Conservation (phyloP, 1,284 basidiomycete genomes). For the Earliella scabrosa region DNA sequence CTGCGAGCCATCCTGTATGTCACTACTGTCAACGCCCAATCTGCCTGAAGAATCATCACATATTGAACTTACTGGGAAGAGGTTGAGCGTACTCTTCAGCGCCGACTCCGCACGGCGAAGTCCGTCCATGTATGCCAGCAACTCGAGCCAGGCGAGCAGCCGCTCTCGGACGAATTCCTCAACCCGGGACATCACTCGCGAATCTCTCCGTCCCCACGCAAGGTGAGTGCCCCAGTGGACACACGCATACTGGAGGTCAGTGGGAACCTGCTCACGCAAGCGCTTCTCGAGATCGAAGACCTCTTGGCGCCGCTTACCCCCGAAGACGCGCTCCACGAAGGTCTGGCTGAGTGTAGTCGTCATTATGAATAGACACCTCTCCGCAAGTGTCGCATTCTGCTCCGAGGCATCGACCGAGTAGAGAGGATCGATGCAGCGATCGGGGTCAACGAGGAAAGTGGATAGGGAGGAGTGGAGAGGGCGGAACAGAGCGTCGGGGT, state of each 20-base stretch:
- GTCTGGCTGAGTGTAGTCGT: not conserved
- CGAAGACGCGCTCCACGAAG: not conserved
- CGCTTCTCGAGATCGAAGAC: not conserved
- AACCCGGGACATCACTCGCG: not conserved
- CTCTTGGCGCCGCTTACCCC: not conserved
- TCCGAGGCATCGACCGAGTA: not conserved
- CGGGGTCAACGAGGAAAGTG: not conserved
- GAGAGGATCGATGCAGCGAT: not conserved
- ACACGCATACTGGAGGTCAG: constrained; percentile 16
- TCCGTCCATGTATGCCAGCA: not conserved
- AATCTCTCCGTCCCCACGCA: not conserved
- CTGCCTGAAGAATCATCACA: no score
- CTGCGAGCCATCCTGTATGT: not conserved
- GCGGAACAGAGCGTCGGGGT: not conserved
- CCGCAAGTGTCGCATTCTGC: not conserved
- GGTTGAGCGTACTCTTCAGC: not conserved
- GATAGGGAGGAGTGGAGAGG: not conserved
- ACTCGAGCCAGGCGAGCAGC: not conserved
- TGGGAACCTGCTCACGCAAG: constrained; percentile 1
- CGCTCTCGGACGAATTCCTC: not conserved
- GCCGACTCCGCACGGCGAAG: not conserved
- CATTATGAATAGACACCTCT: not conserved
- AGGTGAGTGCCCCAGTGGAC: constrained; percentile 17
- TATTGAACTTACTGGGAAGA: not conserved
- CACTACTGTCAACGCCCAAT: no score